Percentiles rank a stretch among this genome's conserved stretches.
phyloP scores from a whole-genome alignment of 2,329 filamentous ascomycete species.

The Trichoderma guizhouense region DNA sequence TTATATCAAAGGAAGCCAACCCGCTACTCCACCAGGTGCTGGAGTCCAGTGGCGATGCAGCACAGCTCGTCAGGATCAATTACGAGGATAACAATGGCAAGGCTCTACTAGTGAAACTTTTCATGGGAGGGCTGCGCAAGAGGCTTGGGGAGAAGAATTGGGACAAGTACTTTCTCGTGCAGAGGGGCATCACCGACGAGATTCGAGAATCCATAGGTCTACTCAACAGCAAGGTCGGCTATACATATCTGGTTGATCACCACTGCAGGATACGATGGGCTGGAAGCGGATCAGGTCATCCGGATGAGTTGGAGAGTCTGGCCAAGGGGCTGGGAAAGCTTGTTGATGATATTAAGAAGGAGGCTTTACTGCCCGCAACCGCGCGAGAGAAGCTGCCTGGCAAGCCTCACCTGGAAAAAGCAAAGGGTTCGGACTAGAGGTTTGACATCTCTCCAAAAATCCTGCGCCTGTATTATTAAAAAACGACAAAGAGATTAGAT shows the following conservation, averaged over 20 bases:
- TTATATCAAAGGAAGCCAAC: conserved; percentile 64
- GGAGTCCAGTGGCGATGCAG: conserved; percentile 47
- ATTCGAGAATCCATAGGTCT: conserved; percentile 64
- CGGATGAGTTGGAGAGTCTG: conserved; percentile 64
- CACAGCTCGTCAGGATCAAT: conserved; percentile 84
- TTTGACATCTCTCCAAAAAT: conserved; percentile 20
- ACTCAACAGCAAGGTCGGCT: conserved; percentile 88
- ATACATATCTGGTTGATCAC: conserved; percentile 85
- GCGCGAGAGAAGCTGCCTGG: conserved; percentile 35
- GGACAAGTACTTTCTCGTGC: conserved; percentile 60
- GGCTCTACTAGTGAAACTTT: conserved; percentile 55
- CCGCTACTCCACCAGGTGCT: conserved; percentile 64
- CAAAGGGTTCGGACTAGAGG: conserved; percentile 24
- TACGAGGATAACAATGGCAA: conserved; percentile 76
- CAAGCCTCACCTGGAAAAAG: conserved; percentile 30
- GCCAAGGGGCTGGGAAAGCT: conserved; percentile 62
- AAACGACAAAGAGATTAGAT: not conserved
- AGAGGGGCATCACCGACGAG: conserved; percentile 55
- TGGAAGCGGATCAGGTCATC: conserved; percentile 68
- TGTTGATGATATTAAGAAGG: conserved; percentile 53
- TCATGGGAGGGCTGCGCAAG: conserved; percentile 51
- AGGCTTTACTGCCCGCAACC: conserved; percentile 32
- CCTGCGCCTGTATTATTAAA: conserved; percentile 23
- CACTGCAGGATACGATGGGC: conserved; percentile 93
- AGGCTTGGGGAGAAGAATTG: conserved; percentile 51